Evolutionary conservation across 345 rosid genomes (phyloP).

Genomic region (Eucalyptus erythrocorys): DNA sequence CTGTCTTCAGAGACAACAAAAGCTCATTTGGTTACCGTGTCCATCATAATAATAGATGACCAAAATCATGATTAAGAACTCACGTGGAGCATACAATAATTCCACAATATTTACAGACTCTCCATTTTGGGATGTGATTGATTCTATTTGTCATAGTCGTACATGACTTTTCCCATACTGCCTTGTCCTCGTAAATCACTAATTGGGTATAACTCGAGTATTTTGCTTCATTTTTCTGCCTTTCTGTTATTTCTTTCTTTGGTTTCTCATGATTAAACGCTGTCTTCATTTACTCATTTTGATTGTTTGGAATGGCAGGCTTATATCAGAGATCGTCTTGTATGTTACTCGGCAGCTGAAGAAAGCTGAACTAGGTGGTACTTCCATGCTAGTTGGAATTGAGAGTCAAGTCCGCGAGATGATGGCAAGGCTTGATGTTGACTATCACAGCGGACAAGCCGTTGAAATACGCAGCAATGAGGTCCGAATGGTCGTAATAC

Average conservation of each 20-base stretch:
- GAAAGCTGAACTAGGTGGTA: not conserved
- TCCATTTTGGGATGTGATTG: too few relatives aligned
- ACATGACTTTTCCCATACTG: too few relatives aligned
- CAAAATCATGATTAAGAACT: not conserved
- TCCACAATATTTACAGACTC: too few relatives aligned
- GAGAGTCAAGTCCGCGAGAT: not conserved
- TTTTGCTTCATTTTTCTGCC: not conserved
- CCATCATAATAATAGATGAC: not conserved
- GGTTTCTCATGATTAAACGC: not conserved
- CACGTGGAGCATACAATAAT: too few relatives aligned
- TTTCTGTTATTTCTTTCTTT: not conserved
- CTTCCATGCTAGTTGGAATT: not conserved
- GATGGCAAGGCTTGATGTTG: not conserved
- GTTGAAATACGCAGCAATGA: too few relatives aligned
- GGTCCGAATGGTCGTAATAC: not conserved
- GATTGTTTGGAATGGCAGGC: not conserved
- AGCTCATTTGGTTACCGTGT: not conserved
- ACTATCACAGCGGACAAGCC: not conserved
- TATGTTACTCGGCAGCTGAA: not conserved
- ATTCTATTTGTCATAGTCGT: too few relatives aligned
- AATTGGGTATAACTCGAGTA: too few relatives aligned
- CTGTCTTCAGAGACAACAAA: not conserved
- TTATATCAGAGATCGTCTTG: not conserved
- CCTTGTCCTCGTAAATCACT: too few relatives aligned
- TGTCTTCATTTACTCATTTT: not conserved